Evolutionary conservation across 176 grass and related monocot genomes (phyloP), one percentile per base, ranked within the genome.

Genomic region (Oryza longistaminata): DNA sequence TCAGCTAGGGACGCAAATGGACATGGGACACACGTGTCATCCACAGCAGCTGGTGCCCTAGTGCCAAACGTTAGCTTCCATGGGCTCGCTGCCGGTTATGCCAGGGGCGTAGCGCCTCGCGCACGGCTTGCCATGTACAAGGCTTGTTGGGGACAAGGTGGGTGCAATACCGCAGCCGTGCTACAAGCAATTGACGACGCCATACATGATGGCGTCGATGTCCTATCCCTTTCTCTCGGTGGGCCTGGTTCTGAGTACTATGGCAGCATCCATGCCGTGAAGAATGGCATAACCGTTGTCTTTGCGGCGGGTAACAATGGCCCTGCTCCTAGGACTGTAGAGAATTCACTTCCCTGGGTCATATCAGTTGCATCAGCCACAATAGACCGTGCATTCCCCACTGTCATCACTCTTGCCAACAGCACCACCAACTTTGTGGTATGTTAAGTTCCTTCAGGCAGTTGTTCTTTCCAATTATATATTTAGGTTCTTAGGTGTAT

Each of bases 51-150:
- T 4, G 22, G 22, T 26, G 62, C 9, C n/a, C 22, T 65, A 7
- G 62, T 65, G 22, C 62, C 62, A 12, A 26, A 26, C 39, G 11
- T 49, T 13, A 73, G 71, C 22, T 73, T 46, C 43, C 40, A 25
- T 21, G 71, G 71, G n/a, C 71, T 73, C 5, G 71, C 71, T 45
- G n/a, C 71, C 0, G 71, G 71, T 21, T 26, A 3, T 22, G 43
- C 22, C 4, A 42, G 70, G 40, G 21, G 40, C 4, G 40, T 6
- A 1, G 70, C 40, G 31, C 70, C 42, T 0, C 39, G 11, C 6
- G 70, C 70, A 15, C 70, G 70, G 70, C 10, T 73, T 25, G 70
- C 70, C 3, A 6, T 73, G 1, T 73, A 73, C 70, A 73, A 73
- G n/a, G 70, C 11, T 1, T 46, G n/a, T 11, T 72, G 39, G 70